These are phyloP conservation scores for Colletotrichum salicis DNA, from an alignment of 2,329 filamentous ascomycete genomes.

Conservation along the genomic window DNA sequence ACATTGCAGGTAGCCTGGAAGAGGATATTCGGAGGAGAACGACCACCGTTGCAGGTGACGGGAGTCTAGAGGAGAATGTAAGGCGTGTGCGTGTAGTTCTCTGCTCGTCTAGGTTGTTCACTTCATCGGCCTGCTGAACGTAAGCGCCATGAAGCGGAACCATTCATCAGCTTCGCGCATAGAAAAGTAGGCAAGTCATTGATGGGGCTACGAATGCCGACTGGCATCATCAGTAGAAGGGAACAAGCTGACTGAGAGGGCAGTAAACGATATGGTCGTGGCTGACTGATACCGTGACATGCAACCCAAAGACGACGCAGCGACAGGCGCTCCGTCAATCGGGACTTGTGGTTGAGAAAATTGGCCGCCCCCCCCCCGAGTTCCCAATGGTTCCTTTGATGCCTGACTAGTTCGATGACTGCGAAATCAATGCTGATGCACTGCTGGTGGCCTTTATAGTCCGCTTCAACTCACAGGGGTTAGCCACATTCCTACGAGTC, in stretches of 20 bases:
- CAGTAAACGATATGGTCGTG: neutral
- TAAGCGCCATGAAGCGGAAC: neutral
- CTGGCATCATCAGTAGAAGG: neutral
- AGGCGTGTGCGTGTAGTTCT: too few relatives aligned
- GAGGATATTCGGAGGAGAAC: neutral
- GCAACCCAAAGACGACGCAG: neutral
- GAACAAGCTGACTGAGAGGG: neutral
- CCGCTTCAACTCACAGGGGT: neutral
- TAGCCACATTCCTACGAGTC: neutral
- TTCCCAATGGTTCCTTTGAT: neutral
- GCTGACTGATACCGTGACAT: neutral
- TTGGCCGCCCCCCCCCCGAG: too few relatives aligned
- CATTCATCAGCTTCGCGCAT: too few relatives aligned
- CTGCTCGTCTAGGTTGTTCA: too few relatives aligned
- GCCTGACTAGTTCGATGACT: neutral
- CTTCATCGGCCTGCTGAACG: neutral
- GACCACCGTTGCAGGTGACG: too few relatives aligned
- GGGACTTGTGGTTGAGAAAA: neutral
- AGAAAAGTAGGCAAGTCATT: neutral
- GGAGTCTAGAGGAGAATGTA: too few relatives aligned
- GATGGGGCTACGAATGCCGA: neutral
- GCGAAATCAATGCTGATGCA: neutral
- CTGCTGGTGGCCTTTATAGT: neutral
- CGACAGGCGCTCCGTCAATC: neutral
- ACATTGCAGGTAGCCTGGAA: neutral